Evolutionary conservation across 306 rosid species (phyloP).

Genomic region (Pyrus communis): DNA sequence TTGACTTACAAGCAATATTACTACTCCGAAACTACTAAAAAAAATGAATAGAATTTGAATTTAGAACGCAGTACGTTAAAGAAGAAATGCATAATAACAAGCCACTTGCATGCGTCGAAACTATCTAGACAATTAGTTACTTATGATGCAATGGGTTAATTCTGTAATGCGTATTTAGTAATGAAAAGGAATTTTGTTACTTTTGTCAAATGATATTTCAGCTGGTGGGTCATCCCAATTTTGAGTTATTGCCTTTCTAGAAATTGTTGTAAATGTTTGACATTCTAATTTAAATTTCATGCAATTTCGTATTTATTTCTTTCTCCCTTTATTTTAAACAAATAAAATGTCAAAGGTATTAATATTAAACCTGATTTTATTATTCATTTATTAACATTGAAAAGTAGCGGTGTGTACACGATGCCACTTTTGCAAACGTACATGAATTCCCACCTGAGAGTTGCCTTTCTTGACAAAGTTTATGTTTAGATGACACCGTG

Average conservation of each 20-base stretch:
- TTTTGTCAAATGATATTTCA: background rate
- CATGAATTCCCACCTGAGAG: background rate
- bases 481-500: background rate
- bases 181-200: too few relatives aligned
- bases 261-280: background rate
- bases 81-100: too few relatives aligned
- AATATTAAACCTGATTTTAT: background rate
- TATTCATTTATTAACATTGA: background rate
- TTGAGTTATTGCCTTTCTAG: background rate
- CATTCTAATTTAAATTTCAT: background rate
- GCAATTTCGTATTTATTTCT: background rate
- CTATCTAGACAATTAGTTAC: too few relatives aligned
- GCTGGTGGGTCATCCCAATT: background rate
- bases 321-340: background rate
- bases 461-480: background rate
- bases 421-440: background rate
- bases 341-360: background rate
- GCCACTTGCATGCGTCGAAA: too few relatives aligned
- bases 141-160: too few relatives aligned
- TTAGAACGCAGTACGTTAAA: rapidly evolving
- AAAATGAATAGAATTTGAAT: too few relatives aligned
- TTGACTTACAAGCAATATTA: too few relatives aligned
- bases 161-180: too few relatives aligned
- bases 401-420: background rate
- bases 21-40: too few relatives aligned